phyloP scores from a whole-genome alignment of 352 stramenopile species.

The Globisporangium emineosum region DNA sequence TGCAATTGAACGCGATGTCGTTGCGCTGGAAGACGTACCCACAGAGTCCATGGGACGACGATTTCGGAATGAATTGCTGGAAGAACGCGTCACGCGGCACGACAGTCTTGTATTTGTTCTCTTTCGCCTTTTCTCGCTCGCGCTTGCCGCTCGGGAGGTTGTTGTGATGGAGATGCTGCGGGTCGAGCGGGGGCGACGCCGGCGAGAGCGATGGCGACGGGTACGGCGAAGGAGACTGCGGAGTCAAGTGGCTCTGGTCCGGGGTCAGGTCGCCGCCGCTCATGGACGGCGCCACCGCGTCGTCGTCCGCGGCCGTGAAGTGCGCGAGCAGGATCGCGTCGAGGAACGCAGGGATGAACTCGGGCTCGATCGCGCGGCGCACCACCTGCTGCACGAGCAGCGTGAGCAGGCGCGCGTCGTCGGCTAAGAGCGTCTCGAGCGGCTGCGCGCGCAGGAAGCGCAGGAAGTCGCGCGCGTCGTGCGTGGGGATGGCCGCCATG shows the following conservation, averaged over 20 bases:
- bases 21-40: conserved; percentile 96
- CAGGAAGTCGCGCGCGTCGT: conserved; percentile 16
- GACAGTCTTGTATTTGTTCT: conserved; percentile 13
- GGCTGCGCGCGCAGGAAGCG: conserved; percentile 21
- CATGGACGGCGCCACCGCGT: conserved; percentile 14
- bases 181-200: conserved; percentile 17
- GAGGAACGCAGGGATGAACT: conserved; percentile 31
- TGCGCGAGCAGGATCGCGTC: conserved; percentile 55
- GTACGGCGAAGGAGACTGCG: conserved; percentile 16
- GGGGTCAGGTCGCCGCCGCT: conserved; percentile 12
- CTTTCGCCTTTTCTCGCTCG: conserved; percentile 11
- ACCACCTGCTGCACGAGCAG: conserved; percentile 22
- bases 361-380: conserved; percentile 19
- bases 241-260: conserved; percentile 14
- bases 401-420: conserved; percentile 13
- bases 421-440: conserved; percentile 9
- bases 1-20: conserved; percentile 99
- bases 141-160: conserved; percentile 6
- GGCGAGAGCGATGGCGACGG: conserved; percentile 20
- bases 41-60: conserved; percentile 71
- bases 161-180: conserved; percentile 6
- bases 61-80: conserved; percentile 52
- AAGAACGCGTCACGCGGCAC: conserved; percentile 58
- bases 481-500: conserved; percentile 21
- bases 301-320: conserved; percentile 5